Evolutionary conservation across 306 rosid genomes (phyloP).

Genomic region (Prunus dulcis): DNA sequence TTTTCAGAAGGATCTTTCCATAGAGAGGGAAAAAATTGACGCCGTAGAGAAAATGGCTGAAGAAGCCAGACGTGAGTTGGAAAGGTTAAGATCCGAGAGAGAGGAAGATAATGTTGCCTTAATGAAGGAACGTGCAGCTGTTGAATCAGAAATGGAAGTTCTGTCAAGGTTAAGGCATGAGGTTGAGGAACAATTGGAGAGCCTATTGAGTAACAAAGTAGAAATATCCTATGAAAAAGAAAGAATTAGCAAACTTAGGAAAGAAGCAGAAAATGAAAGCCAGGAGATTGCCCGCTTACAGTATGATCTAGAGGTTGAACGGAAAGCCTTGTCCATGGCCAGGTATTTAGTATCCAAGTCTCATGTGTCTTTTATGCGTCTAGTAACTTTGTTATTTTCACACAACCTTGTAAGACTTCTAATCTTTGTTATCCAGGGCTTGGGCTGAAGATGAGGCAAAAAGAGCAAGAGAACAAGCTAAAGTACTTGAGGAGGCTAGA

Average conservation of each 20-base stretch:
- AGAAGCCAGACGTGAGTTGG: slow-evolving; percentile 77
- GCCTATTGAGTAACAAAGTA: slow-evolving; percentile 68
- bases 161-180: slow-evolving; percentile 69
- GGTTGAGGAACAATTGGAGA: slow-evolving; percentile 83
- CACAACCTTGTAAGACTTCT: neutral
- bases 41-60: slow-evolving; percentile 90
- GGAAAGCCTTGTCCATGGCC: slow-evolving; percentile 98
- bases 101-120: slow-evolving; percentile 58
- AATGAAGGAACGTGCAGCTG: slow-evolving; percentile 67
- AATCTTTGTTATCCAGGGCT: slow-evolving; percentile 44
- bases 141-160: slow-evolving; percentile 92
- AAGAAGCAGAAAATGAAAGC: slow-evolving; percentile 79
- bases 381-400: neutral
- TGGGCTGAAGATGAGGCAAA: slow-evolving; percentile 99
- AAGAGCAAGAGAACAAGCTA: slow-evolving; percentile 89
- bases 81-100: slow-evolving; percentile 68
- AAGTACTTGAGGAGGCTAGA: slow-evolving; percentile 87
- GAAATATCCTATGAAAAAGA: slow-evolving; percentile 82
- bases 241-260: slow-evolving; percentile 68
- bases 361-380: neutral
- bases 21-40: slow-evolving; percentile 78
- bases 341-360: slow-evolving; percentile 49
- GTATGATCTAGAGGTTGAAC: slow-evolving; percentile 93
- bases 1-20: slow-evolving; percentile 70
- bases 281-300: slow-evolving; percentile 78